Percentiles rank a stretch among this genome's conserved stretches.
These are phyloP conservation scores for Torulaspora indica DNA, from an alignment of 805 yeast genomes.

Conservation along the genomic window DNA sequence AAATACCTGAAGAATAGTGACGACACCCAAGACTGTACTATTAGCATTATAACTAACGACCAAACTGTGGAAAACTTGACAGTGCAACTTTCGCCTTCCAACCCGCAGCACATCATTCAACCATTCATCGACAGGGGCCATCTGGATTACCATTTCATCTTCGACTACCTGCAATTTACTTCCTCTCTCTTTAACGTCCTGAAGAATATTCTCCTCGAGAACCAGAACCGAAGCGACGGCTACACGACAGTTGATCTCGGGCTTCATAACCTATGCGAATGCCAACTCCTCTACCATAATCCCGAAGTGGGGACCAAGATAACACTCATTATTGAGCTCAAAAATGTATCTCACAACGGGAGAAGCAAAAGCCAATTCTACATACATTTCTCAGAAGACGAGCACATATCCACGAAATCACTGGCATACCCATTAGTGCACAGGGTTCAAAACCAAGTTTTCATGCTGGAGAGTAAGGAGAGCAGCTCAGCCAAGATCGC, in stretches of 20 bases:
- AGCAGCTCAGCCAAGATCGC: slow-evolving; percentile 1
- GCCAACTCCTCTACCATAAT: slow-evolving; percentile 30
- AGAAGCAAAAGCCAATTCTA: slow-evolving; percentile 25
- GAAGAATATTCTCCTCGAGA: slow-evolving; percentile 17
- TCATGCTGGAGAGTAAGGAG: slow-evolving; percentile 26
- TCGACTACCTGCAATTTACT: slow-evolving; percentile 36
- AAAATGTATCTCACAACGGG: slow-evolving; percentile 29
- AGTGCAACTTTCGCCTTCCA: slow-evolving; percentile 30
- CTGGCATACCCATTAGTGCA: slow-evolving; percentile 30
- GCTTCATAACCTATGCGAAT: slow-evolving; percentile 31
- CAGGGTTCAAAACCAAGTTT: slow-evolving; percentile 29
- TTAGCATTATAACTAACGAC: slow-evolving; percentile 30
- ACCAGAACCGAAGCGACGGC: slow-evolving; percentile 10
- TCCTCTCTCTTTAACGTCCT: slow-evolving; percentile 28
- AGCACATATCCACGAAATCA: slow-evolving; percentile 28
- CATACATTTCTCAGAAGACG: slow-evolving; percentile 33
- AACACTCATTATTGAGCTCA: slow-evolving; percentile 28
- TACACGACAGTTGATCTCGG: slow-evolving; percentile 26
- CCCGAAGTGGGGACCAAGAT: slow-evolving; percentile 28
- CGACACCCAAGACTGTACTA: slow-evolving; percentile 33
- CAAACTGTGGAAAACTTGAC: slow-evolving; percentile 30
- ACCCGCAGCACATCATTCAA: slow-evolving; percentile 35
- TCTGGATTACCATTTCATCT: slow-evolving; percentile 33
- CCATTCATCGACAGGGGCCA: slow-evolving; percentile 30
- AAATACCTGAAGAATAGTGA: slow-evolving; percentile 30